Base-by-base conservation (phyloP, 495 filamentous ascomycete genomes). In the Xylaria nigripes region DNA sequence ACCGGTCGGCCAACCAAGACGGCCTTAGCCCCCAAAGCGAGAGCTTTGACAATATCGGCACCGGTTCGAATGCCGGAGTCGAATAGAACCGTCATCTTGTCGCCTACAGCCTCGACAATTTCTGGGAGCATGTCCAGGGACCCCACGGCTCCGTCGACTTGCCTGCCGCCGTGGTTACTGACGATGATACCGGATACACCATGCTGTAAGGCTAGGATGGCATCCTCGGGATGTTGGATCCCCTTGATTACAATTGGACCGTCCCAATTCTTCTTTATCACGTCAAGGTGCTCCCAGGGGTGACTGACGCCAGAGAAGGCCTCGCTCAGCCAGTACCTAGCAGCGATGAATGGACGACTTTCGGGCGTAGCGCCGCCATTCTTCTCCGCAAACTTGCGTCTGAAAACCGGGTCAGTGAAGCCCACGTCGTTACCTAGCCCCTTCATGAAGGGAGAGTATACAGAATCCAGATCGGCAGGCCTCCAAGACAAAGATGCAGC, bases 371-470 rank as follows among this genome's bases (percentile, higher is more conserved):
- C 59, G 25, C 65, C 68, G 22, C 60, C 49, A 32, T 32, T 57
- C 29, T 48, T 41, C 45, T 57, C 69, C 0, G 54, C 55, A 47
- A 70, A 68, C 34, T 59, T 58, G 5, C 65, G 66, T 22, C 82
- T 73, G 64, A 85, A 86, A 1, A 83, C 80, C 0, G 84, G 82
- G 61, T 87, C 85, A 5, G 73, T 71, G 74, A 79, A 77, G 7
- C 73, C 76, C 13, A 68, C 57, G 36, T 66, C 62, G 51, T 72
- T 70, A 13, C 77, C 76, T 15, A 68, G 58, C 4, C 75, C 76
- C 24, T 65, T 64, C 64, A 82, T 41, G 70, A 85, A 64, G 66
- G 80, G 77, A 6, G 76, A 58, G 47, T 79, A 85, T 25, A 72
- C 83, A 25, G 77, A 76, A 58, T 86, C 84, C 22, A 87, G 70